A percentile compares a stretch with the other conserved stretches of the same genome.
Evolutionary conservation across 73 alveolate genomes (phyloP).

Genomic region (Durusdinium trenchii): DNA sequence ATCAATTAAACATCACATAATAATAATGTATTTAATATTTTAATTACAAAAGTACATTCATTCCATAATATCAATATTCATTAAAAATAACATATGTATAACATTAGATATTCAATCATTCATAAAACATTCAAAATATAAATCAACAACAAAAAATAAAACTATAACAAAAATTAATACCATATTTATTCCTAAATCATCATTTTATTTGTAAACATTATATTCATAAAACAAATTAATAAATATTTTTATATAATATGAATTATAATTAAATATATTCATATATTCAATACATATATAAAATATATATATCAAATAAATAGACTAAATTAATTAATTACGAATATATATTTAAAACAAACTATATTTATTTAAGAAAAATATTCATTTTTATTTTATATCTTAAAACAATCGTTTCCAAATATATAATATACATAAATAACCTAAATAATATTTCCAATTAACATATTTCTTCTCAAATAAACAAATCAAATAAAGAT

Average conservation of each 20-base stretch:
- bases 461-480: too few relatives aligned
- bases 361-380: neutral
- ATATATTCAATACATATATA: neutral
- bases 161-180: too few relatives aligned
- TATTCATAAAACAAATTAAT: neutral
- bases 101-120: neutral
- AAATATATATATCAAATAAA: neutral
- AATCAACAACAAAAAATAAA: neutral
- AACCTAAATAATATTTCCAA: neutral
- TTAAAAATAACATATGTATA: neutral
- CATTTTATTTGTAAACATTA: too few relatives aligned
- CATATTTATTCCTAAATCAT: too few relatives aligned
- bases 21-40: neutral
- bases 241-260: neutral
- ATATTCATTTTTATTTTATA: neutral
- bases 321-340: neutral
- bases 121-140: neutral
- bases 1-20: neutral
- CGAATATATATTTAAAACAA: neutral
- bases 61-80: too few relatives aligned
- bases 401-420: neutral
- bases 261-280: neutral
- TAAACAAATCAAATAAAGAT: neutral
- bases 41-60: too few relatives aligned
- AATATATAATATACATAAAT: neutral